A percentile compares a stretch with the other conserved stretches of the same genome.
Evolutionary conservation across 2,329 filamentous ascomycete genomes (phyloP).

Genomic region (Colletotrichum liriopes): DNA sequence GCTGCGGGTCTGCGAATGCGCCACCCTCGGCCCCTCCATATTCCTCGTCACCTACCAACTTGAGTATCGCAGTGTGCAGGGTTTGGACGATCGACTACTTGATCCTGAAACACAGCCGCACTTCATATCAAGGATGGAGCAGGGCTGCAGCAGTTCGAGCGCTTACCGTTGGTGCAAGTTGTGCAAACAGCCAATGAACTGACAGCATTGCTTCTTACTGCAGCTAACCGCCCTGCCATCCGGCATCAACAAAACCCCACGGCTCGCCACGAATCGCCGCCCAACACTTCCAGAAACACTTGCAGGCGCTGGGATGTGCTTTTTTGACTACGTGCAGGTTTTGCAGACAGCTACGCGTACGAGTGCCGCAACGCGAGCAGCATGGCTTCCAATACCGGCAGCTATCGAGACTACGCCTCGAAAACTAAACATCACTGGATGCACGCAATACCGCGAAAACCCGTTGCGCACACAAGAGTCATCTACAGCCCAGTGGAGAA

Average conservation of each 20-base stretch:
- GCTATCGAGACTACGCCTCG: not conserved
- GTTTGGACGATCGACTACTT: not conserved
- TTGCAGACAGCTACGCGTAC: not conserved
- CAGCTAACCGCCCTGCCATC: not conserved
- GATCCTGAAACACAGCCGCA: not conserved
- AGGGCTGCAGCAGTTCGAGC: not conserved
- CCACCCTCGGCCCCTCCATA: not conserved
- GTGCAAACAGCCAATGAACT: not conserved
- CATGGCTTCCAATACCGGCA: not conserved
- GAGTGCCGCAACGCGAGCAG: not conserved
- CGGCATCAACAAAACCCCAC: not conserved
- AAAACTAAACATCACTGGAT: not conserved
- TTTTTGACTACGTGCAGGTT: not conserved
- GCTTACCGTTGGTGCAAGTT: not conserved
- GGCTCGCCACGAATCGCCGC: not conserved
- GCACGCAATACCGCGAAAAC: not conserved
- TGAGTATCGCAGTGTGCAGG: not conserved
- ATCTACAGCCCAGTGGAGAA: not conserved
- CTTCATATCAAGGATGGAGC: not conserved
- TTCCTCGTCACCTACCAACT: not conserved
- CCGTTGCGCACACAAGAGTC: not conserved
- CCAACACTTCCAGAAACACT: too few relatives aligned
- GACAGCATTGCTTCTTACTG: not conserved
- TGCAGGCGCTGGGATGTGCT: too few relatives aligned
- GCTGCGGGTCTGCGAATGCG: not conserved